Evolutionary conservation across 139 green algal genomes (phyloP).

Genomic region (Chlorella sp.): DNA sequence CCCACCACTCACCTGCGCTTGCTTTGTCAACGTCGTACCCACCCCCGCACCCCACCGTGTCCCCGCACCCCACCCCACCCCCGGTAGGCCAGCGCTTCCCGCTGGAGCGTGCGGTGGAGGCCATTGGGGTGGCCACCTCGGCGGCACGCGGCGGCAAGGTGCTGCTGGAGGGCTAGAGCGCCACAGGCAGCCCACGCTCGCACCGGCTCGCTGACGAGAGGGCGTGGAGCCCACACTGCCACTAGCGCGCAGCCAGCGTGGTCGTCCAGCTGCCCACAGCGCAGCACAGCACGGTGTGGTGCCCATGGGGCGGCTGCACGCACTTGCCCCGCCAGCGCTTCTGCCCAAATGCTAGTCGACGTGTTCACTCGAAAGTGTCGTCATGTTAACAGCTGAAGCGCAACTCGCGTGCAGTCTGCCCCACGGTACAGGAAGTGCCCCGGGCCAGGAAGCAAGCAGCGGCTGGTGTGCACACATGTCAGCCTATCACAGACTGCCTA

Average conservation of each 20-base stretch:
- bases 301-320: not conserved
- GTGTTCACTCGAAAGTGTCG: too few relatives aligned
- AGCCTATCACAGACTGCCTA: too few relatives aligned
- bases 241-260: too few relatives aligned
- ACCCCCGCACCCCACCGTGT: not conserved
- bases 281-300: not conserved
- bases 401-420: too few relatives aligned
- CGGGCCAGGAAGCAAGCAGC: too few relatives aligned
- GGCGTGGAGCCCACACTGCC: too few relatives aligned
- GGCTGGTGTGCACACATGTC: too few relatives aligned
- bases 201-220: too few relatives aligned
- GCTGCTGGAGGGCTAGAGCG: constrained; percentile 50
- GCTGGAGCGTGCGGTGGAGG: constrained; percentile 36
- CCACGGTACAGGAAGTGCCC: too few relatives aligned
- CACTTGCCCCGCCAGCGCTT: not conserved
- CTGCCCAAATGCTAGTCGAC: too few relatives aligned
- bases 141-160: constrained; percentile 52
- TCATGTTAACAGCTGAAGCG: too few relatives aligned
- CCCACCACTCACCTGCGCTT: not conserved
- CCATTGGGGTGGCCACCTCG: constrained; percentile 19
- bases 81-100: constrained; percentile 41
- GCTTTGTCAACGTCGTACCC: not conserved
- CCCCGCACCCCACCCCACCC: not conserved
- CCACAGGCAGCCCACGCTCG: too few relatives aligned
- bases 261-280: not conserved